phyloP scores from a whole-genome alignment of 2,329 filamentous ascomycete genomes.

The Aspergillus sp. region DNA sequence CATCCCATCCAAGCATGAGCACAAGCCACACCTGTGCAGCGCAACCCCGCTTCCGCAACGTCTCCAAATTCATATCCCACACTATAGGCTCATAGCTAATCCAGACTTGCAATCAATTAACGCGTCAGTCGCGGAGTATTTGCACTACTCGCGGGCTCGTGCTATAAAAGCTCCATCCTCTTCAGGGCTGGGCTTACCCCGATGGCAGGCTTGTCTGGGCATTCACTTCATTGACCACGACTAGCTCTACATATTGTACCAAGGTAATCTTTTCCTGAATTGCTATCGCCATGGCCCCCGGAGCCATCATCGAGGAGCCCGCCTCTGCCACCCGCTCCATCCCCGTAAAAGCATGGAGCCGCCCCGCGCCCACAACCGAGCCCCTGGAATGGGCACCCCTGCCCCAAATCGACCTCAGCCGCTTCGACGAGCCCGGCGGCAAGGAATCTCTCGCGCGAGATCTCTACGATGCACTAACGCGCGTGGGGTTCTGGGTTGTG shows the following conservation, averaged over 20 bases:
- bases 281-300: slow-evolving; percentile 25
- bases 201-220: not conserved
- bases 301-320: slow-evolving; percentile 26
- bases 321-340: slow-evolving; percentile 8
- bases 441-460: slow-evolving; percentile 59
- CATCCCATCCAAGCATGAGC: slow-evolving; percentile 22
- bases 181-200: not conserved
- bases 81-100: not conserved
- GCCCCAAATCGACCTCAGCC: slow-evolving; percentile 59
- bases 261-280: not conserved
- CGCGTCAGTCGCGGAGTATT: not conserved
- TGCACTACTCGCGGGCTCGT: not conserved
- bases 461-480: slow-evolving; percentile 57
- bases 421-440: slow-evolving; percentile 58
- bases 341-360: slow-evolving; percentile 32
- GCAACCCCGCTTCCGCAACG: slow-evolving; percentile 22
- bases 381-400: slow-evolving; percentile 56
- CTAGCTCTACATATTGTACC: not conserved
- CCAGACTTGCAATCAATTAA: not conserved
- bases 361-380: slow-evolving; percentile 30
- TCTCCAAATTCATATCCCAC: not conserved
- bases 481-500: slow-evolving; percentile 38
- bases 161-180: not conserved
- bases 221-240: not conserved
- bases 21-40: slow-evolving; percentile 16